These are phyloP conservation scores for Candida pseudoviswanathii DNA, from an alignment of 1,139 yeast species.

Conservation along the genomic window DNA sequence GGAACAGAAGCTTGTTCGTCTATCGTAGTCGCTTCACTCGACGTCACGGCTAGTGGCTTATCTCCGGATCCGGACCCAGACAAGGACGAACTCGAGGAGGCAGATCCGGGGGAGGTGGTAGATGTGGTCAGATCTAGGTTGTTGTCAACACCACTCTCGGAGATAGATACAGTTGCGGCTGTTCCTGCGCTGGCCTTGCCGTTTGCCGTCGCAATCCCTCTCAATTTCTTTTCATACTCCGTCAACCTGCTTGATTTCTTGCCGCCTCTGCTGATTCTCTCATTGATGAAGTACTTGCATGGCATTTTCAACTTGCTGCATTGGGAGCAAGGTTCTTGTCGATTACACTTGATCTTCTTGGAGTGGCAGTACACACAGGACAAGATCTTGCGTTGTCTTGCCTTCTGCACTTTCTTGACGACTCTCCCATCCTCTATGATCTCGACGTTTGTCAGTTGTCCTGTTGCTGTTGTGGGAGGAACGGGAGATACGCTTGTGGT, in stretches of 20 bases:
- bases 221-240: slow-evolving; percentile 12
- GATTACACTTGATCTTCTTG: slow-evolving; percentile 59
- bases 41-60: background rate
- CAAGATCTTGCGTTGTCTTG: slow-evolving; percentile 58
- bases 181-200: background rate
- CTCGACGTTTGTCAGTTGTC: background rate
- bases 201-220: slow-evolving; percentile 10
- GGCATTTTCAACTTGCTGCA: slow-evolving; percentile 46
- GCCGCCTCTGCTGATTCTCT: slow-evolving; percentile 53
- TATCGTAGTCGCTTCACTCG: slow-evolving; percentile 6
- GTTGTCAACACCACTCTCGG: too few species aligned
- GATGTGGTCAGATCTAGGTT: background rate
- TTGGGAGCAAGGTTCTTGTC: slow-evolving; percentile 53
- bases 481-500: too few species aligned
- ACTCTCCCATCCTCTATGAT: slow-evolving; percentile 21
- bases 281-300: slow-evolving; percentile 60
- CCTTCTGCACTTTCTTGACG: slow-evolving; percentile 59
- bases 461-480: background rate
- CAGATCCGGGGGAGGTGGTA: background rate
- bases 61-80: background rate
- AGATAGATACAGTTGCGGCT: background rate
- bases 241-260: slow-evolving; percentile 27
- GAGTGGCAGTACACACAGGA: slow-evolving; percentile 65
- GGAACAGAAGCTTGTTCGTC: background rate
- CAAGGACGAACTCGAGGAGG: background rate